phyloP scores from a whole-genome alignment of 2,329 filamentous ascomycete species.

The Didymella exigua region DNA sequence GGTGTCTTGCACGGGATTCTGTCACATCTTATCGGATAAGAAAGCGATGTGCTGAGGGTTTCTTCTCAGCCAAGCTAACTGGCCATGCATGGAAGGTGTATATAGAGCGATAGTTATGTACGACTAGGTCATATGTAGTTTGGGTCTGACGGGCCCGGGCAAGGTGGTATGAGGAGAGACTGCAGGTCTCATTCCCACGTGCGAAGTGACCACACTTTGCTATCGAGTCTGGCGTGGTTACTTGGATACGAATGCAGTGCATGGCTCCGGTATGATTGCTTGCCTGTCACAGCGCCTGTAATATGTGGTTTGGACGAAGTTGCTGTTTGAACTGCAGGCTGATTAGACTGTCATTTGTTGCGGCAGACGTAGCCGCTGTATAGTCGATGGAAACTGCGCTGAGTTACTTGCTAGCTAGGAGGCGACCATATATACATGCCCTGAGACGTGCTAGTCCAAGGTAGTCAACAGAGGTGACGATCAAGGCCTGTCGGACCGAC shows the following conservation, averaged over 20 bases:
- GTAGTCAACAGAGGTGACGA: too few relatives aligned
- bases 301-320: neutral
- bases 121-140: neutral
- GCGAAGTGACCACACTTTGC: too few relatives aligned
- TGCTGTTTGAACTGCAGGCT: neutral
- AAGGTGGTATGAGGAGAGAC: neutral
- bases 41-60: neutral
- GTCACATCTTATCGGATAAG: neutral
- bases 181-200: neutral
- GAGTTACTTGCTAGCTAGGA: too few relatives aligned
- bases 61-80: neutral
- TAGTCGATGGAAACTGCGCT: too few relatives aligned
- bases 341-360: neutral
- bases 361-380: too few relatives aligned
- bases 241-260: too few relatives aligned
- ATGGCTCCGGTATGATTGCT: too few relatives aligned
- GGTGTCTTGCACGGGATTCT: too few relatives aligned
- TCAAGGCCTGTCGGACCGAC: too few relatives aligned
- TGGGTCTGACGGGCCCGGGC: neutral
- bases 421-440: too few relatives aligned
- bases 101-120: neutral
- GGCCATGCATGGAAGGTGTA: neutral
- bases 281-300: neutral
- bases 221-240: too few relatives aligned
- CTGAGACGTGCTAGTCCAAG: too few relatives aligned